These are phyloP conservation scores for Spiraea crenata DNA, from an alignment of 331 rosid species.

Conservation along the genomic window DNA sequence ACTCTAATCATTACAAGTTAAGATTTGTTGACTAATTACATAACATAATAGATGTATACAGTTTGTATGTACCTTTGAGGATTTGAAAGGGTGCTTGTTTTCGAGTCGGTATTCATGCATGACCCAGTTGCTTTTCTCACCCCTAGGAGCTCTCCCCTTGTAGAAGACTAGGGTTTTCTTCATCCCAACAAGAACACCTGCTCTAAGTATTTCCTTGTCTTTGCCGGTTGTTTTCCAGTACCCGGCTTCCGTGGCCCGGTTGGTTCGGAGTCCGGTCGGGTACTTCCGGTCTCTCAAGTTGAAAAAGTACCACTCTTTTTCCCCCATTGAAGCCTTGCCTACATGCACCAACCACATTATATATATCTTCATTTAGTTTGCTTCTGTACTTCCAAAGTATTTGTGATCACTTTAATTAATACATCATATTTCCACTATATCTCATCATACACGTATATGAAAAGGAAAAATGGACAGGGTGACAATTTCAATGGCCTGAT, in stretches of 20 bases:
- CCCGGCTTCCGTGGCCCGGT: slow-evolving; percentile 93
- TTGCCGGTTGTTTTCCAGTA: slow-evolving; percentile 99
- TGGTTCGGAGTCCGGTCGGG: slow-evolving; percentile 92
- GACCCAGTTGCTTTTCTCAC: slow-evolving; percentile 94
- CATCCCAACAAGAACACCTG: slow-evolving; percentile 73
- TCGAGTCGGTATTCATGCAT: slow-evolving; percentile 87
- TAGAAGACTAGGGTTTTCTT: slow-evolving; percentile 96
- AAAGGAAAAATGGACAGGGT: no score
- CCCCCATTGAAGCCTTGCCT: slow-evolving; percentile 95
- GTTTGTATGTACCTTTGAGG: slow-evolving; percentile 48
- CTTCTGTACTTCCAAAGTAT: no score
- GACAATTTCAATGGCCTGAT: not conserved
- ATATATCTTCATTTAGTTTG: no score
- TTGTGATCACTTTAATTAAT: no score
- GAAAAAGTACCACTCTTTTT: slow-evolving; percentile 92
- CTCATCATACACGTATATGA: no score
- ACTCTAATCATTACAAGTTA: no score
- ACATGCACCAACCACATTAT: slow-evolving; percentile 9
- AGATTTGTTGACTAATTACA: no score
- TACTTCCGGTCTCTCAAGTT: slow-evolving; percentile 78
- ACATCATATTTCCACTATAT: no score
- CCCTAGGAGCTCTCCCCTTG: slow-evolving; percentile 94
- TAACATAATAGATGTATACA: no score
- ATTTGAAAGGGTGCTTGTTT: slow-evolving; percentile 52
- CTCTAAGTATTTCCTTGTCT: slow-evolving; percentile 72